Conservation (phyloP, 2,329 filamentous ascomycete species). For the Aspergillus fructus region DNA sequence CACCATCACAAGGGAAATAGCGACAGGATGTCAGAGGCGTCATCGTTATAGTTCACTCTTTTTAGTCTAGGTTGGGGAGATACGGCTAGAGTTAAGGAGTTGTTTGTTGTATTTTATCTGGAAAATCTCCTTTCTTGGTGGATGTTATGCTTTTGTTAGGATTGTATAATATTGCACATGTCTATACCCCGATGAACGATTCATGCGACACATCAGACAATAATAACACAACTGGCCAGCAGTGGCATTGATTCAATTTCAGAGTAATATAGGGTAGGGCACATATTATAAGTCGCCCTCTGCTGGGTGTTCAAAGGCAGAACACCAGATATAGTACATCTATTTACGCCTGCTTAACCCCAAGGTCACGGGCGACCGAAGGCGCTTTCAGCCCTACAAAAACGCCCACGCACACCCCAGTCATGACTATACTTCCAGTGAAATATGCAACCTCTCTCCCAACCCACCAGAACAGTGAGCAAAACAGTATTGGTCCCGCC, state of each 20-base stretch:
- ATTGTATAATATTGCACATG: constrained; percentile 10
- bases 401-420: constrained; percentile 68
- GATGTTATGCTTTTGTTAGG: not conserved
- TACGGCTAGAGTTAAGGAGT: not conserved
- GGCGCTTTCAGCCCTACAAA: constrained; percentile 69
- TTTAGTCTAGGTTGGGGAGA: not conserved
- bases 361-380: not conserved
- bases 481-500: constrained; percentile 84
- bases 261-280: not conserved
- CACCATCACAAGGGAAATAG: not conserved
- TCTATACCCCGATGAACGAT: not conserved
- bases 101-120: not conserved
- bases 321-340: not conserved
- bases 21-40: not conserved
- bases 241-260: not conserved
- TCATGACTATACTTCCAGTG: constrained; percentile 77
- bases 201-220: not conserved
- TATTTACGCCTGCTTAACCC: not conserved
- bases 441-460: constrained; percentile 82
- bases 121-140: constrained; percentile 17
- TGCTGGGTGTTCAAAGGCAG: not conserved
- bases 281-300: not conserved
- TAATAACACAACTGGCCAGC: not conserved
- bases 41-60: not conserved
- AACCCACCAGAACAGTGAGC: constrained; percentile 97